Evolutionary conservation across 306 rosid genomes (phyloP), one percentile per base, ranked within the genome.

Genomic region (Pachyrhizus erosus): DNA sequence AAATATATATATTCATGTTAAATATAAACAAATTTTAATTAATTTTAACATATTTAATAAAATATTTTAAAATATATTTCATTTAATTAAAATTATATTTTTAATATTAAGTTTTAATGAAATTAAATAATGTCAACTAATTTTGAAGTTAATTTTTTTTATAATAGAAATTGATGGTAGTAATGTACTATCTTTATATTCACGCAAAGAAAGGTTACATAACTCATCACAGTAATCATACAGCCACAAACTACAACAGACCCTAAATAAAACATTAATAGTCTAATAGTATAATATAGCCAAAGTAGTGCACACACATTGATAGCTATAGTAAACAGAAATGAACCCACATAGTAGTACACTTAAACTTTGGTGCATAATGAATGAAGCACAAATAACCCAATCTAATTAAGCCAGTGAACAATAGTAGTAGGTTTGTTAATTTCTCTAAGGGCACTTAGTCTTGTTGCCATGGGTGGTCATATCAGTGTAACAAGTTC

Each of bases 401-500:
- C n/a, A n/a, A n/a, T n/a, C n/a, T n/a, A n/a, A n/a, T n/a, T n/a
- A n/a, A n/a, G n/a, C n/a, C n/a, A n/a, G n/a, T n/a, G n/a, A n/a
- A n/a, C n/a, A n/a, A n/a, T n/a, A n/a, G n/a, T n/a, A n/a, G n/a
- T n/a, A 9, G 51, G 9, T 51, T 51, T 51, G 23, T 2, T n/a
- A 5, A 3, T 23, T 15, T 2, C 0, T 52, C 27, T 78, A 89
- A 48, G 94, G 94, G 40, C 94, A 90, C 80, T 90, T 90, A 64
- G 92, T 88, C 73, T 11, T 85, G 73, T 90, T 90, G 70, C 79
- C 83, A 49, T 90, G 94, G 49, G 94, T 90, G 29, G 90, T 89
- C 97, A 90, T 92, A 40, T 72, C 87, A 17, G 92, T 89, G 68
- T 92, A 92, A 80, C 97, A 92, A 24, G 83, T 39, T 5, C 94